Evolutionary conservation across 148 eudicot species (phyloP), one percentile per base, ranked within the genome.

Genomic region (Silene latifolia): DNA sequence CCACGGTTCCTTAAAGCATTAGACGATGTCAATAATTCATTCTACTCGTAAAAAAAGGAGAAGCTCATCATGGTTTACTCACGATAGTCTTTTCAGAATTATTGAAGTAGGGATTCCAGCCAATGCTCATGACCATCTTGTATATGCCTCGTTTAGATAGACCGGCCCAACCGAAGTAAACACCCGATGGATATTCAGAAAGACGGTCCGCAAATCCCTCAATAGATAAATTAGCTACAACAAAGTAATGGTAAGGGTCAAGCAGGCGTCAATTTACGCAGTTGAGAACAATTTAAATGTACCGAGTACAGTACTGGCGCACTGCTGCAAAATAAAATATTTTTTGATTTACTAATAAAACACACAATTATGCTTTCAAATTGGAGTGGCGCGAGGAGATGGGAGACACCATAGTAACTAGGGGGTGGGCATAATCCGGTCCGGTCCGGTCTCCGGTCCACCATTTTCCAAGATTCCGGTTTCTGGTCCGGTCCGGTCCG

Each of bases 71-170:
- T 32, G 63, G 58, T 58, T 15, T 64, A 90, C 98, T 86, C 87
- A 95, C 98, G 39, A 95, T 90, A 18, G 98, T 89, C 85, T 92
- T 95, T 83, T 92, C 98, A 6, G 96, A 64, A 73, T 95, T 95
- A 79, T 89, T 75, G 78, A 95, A 95, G 74, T 81, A 95, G 3
- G 98, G 98, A 67, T 95, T 95, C 97, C 97, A 92, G 46, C 98
- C 98, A 39, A 95, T 85, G 85, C 98, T 95, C 98, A 95, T 95
- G 67, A 89, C 98, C 98, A 95, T 92, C 87, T 95, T 95, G 83
- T 86, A 95, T 78, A 90, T 75, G 63, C 98, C 96, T 65, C 85
- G 82, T 32, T 65, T 82, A 24, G 91, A 72, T 86, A 95, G 76
- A 67, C 87, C 87, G 44, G 97, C 97, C 98, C 98, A 95, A 32